Conservation (phyloP, 768 basidiomycete species). For the Amanita muscaria region DNA sequence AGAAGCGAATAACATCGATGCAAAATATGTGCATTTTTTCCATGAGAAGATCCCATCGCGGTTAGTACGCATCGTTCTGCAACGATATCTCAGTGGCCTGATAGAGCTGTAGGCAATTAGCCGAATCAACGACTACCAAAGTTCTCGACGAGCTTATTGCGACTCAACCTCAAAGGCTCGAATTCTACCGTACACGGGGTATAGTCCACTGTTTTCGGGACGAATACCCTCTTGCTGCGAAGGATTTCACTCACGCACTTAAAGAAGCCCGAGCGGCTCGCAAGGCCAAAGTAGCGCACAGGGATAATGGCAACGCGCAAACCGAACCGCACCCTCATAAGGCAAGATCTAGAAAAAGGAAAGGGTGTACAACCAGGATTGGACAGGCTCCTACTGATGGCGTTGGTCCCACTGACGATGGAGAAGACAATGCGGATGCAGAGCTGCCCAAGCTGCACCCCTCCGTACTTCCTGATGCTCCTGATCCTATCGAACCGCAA, state of each 20-base stretch:
- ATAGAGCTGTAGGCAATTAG: slow-evolving; percentile 54
- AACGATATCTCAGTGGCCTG: slow-evolving; percentile 1
- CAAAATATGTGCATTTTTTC: slow-evolving; percentile 88
- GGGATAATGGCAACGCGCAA: slow-evolving; percentile 26
- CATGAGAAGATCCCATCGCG: slow-evolving; percentile 92
- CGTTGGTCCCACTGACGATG: slow-evolving; percentile 43
- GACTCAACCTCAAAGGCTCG: slow-evolving; percentile 63
- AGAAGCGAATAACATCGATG: slow-evolving; percentile 75
- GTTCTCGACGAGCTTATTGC: slow-evolving; percentile 75
- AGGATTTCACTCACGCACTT: slow-evolving; percentile 76
- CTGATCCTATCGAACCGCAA: slow-evolving; percentile 83
- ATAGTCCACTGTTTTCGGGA: slow-evolving; percentile 87
- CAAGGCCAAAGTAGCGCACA: slow-evolving; percentile 52
- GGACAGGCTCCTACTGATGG: slow-evolving; percentile 66
- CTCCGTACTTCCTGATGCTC: slow-evolving; percentile 67
- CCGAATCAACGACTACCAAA: slow-evolving; percentile 74
- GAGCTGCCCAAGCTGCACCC: slow-evolving; percentile 55
- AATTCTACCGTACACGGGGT: slow-evolving; percentile 84
- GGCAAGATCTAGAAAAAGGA: slow-evolving; percentile 41
- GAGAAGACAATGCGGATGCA: slow-evolving; percentile 39
- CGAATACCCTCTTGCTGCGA: slow-evolving; percentile 63
- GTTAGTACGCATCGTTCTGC: slow-evolving; percentile 31
- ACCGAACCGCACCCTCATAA: slow-evolving; percentile 22
- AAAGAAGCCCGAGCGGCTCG: slow-evolving; percentile 68
- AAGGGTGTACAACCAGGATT: slow-evolving; percentile 37